phyloP scores from a whole-genome alignment of 163 green algal genomes.

The Prototheca stagnorum region DNA sequence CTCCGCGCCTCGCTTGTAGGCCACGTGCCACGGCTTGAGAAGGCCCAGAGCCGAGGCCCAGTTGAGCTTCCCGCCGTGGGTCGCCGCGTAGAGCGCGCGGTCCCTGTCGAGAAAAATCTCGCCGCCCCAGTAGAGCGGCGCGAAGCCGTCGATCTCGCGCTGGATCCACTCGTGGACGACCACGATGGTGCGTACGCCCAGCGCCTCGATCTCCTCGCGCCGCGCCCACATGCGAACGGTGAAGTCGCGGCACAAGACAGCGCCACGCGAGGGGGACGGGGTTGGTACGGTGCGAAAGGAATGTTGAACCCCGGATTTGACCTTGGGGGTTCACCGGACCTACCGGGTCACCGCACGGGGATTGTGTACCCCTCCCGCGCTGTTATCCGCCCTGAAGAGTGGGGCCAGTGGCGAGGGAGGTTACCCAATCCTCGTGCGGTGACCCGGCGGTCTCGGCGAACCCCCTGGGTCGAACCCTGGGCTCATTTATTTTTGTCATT shows the following conservation, averaged over 20 bases:
- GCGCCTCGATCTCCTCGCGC: slow-evolving; percentile 18
- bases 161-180: slow-evolving; percentile 44
- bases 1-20: too few species aligned
- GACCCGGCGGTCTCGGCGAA: too few species aligned
- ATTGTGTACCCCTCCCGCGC: too few species aligned
- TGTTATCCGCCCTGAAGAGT: too few species aligned
- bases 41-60: slow-evolving; percentile 15
- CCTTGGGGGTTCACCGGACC: too few species aligned
- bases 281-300: too few species aligned
- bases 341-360: too few species aligned
- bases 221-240: slow-evolving; percentile 21
- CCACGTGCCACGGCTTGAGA: slow-evolving; percentile 35
- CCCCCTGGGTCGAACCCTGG: too few species aligned
- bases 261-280: neutral
- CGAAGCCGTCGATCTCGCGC: slow-evolving; percentile 30
- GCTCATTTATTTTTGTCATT: too few species aligned
- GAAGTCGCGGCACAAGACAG: slow-evolving; percentile 40
- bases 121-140: slow-evolving; percentile 28
- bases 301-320: too few species aligned
- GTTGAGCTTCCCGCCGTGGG: slow-evolving; percentile 20
- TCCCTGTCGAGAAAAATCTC: slow-evolving; percentile 31
- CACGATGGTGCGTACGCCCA: slow-evolving; percentile 21
- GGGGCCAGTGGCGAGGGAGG: too few species aligned
- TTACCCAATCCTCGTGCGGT: too few species aligned
- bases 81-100: slow-evolving; percentile 29